Evolutionary conservation across 768 basidiomycete species (phyloP).

Genomic region (Suillus placidus): DNA sequence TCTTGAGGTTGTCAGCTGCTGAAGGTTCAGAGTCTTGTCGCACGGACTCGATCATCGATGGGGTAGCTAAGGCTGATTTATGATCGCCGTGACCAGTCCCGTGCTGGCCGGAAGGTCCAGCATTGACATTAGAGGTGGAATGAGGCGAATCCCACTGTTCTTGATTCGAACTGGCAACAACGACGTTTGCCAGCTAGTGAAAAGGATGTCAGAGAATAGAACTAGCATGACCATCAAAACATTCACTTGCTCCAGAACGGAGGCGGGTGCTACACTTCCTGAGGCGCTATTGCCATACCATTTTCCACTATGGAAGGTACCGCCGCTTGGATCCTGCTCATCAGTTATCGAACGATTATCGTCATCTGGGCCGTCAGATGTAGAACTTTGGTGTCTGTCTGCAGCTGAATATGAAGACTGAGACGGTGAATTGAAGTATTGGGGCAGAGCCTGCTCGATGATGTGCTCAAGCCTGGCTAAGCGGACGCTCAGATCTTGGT

Average conservation of each 20-base stretch:
- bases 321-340: slow-evolving; percentile 75
- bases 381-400: slow-evolving; percentile 46
- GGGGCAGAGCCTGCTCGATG: slow-evolving; percentile 77
- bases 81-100: slow-evolving; percentile 29
- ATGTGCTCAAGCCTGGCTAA: slow-evolving; percentile 80
- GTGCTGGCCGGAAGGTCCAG: slow-evolving; percentile 21
- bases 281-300: slow-evolving; percentile 87
- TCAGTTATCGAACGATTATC: slow-evolving; percentile 74
- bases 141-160: slow-evolving; percentile 30
- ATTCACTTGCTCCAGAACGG: slow-evolving; percentile 77
- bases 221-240: slow-evolving; percentile 21
- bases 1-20: slow-evolving; percentile 82
- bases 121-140: slow-evolving; percentile 16
- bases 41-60: slow-evolving; percentile 45
- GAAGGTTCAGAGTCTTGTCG: slow-evolving; percentile 45
- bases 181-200: slow-evolving; percentile 55
- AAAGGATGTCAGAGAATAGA: slow-evolving; percentile 24
- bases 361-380: slow-evolving; percentile 58
- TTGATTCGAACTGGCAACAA: slow-evolving; percentile 43
- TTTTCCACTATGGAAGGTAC: slow-evolving; percentile 79
- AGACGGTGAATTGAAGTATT: slow-evolving; percentile 56
- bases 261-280: slow-evolving; percentile 79
- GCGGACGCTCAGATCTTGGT: slow-evolving; percentile 78
- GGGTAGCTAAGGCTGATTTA: slow-evolving; percentile 30
- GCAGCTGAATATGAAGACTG: slow-evolving; percentile 35